These are phyloP conservation scores for Encephalitozoon intestinalis DNA, from an alignment of 371 early-diverging fungal genomes.

Conservation along the genomic window DNA sequence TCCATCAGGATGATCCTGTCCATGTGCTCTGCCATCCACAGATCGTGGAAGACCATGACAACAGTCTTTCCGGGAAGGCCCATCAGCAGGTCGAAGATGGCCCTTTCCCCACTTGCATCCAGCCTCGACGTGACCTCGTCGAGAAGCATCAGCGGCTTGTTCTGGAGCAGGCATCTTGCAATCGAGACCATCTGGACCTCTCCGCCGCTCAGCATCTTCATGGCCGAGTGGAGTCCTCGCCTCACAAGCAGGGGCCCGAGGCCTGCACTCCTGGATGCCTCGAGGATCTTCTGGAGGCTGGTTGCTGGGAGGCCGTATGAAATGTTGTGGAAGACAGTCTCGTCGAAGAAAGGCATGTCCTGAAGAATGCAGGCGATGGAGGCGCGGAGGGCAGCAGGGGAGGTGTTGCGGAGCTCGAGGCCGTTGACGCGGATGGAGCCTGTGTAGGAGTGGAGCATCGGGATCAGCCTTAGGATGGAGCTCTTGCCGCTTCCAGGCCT, in stretches of 20 bases:
- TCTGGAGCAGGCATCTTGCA: constrained; percentile 70
- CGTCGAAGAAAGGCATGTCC: constrained; percentile 68
- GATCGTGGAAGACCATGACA: constrained; percentile 49
- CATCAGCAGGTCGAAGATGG: constrained; percentile 17
- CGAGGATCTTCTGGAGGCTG: constrained; percentile 11
- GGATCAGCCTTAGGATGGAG: constrained; percentile 50
- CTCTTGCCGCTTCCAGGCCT: constrained; percentile 57
- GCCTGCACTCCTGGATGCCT: constrained; percentile 64
- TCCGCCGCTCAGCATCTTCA: constrained; percentile 54
- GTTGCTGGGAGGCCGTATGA: constrained; percentile 62
- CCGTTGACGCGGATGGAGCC: constrained; percentile 79
- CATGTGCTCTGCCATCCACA: constrained; percentile 28
- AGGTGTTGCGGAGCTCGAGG: constrained; percentile 69
- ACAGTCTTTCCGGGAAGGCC: constrained; percentile 22
- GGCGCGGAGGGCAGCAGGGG: constrained; percentile 65
- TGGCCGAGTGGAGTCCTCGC: constrained; percentile 16
- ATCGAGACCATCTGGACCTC: constrained; percentile 66
- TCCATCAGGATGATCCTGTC: constrained; percentile 35
- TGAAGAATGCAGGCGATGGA: constrained; percentile 76
- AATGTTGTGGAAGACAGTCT: constrained; percentile 71
- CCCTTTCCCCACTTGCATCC: constrained; percentile 64
- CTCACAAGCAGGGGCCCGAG: constrained; percentile 36
- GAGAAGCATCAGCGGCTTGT: constrained; percentile 67
- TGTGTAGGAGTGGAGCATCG: constrained; percentile 68
- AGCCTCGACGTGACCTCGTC: constrained; percentile 80